Percentiles rank a stretch among this genome's conserved stretches.
phyloP scores from a whole-genome alignment of 169 alveolate species.

The Plasmodium vinckei region DNA sequence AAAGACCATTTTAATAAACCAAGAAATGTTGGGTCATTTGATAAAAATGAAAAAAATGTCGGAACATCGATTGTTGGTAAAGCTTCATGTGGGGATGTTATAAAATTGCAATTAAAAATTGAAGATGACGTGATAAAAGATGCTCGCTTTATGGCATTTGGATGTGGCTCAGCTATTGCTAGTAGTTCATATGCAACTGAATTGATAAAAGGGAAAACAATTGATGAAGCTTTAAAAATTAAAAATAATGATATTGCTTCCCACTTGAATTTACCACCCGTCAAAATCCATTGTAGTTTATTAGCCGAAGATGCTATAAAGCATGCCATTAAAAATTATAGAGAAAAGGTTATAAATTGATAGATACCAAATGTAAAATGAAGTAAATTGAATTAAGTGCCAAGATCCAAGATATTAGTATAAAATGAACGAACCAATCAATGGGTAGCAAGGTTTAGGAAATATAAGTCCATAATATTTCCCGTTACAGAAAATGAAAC shows the following conservation, averaged over 20 bases:
- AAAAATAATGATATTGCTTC: conserved; percentile 94
- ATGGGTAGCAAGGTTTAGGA: too few species aligned
- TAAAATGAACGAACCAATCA: too few species aligned
- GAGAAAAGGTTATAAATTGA: conserved; percentile 78
- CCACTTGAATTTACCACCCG: conserved; percentile 98
- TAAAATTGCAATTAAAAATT: conserved; percentile 95
- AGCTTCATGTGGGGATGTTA: conserved; percentile 99
- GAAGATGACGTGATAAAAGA: conserved; percentile 94
- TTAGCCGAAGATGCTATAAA: conserved; percentile 99
- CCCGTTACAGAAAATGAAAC: too few species aligned
- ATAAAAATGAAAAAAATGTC: conserved; percentile 83
- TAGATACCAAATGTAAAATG: conserved; percentile 17
- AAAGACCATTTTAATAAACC: conserved; percentile 95
- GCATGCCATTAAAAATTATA: conserved; percentile 94
- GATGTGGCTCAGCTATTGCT: conserved; percentile 99
- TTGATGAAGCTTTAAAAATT: conserved; percentile 95
- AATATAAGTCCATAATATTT: too few species aligned
- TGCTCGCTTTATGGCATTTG: conserved; percentile 98
- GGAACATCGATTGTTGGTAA: conserved; percentile 99
- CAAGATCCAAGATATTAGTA: too few species aligned
- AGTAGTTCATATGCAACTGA: conserved; percentile 98
- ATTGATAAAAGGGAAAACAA: conserved; percentile 94
- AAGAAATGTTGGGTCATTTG: conserved; percentile 92
- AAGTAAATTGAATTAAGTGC: not conserved
- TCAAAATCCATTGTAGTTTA: conserved; percentile 98